Base-by-base conservation (phyloP, 164 flowering plant species). In the Cinnamomum micranthum region DNA sequence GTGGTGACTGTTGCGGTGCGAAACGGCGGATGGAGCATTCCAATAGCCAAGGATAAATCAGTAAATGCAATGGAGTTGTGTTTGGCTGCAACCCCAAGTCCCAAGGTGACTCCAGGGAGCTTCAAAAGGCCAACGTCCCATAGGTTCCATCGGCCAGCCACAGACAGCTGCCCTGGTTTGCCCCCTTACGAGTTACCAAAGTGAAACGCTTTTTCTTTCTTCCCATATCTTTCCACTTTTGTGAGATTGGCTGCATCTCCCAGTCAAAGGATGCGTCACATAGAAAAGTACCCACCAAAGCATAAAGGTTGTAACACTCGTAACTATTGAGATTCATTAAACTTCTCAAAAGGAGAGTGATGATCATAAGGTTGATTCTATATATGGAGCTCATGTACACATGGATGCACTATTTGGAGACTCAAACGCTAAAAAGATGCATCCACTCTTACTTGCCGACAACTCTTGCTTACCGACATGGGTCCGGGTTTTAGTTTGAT, bases 21-120 rank as follows among this genome's bases (percentile, higher is more conserved):
- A 73, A 73, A 70, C 20, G 75, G 75, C 75, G 75, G 62, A 65
- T 73, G 75, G 70, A 31, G 69, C 4, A 50, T 25, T 65, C 75
- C 69, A 73, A 65, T 28, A 47, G 75, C 75, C 75, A 73, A 27
- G 20, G 13, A 11, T 59, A 35, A 35, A 35, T 35, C 41, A 65
- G 74, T 25, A 35, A 35, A 35, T 35, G 10, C 47, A 6, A 35
- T 35, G 27, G 66, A 70, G 23, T 28, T 10, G 15, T 17, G 13
- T 12, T n/a, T 4, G 75, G 63, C 50, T 20, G 12, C 35, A 50
- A 47, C 27, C 41, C 71, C 71, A 47, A 47, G n/a, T 35, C 52
- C 65, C 73, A 25, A 69, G 72, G 77, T 55, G 73, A 69, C 77
- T 75, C 77, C 65, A 58, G 5, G 28, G 23, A 4, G 19, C 66